Evolutionary conservation across 2,329 filamentous ascomycete species (phyloP).

Genomic region (Mollisiaceae sp.): DNA sequence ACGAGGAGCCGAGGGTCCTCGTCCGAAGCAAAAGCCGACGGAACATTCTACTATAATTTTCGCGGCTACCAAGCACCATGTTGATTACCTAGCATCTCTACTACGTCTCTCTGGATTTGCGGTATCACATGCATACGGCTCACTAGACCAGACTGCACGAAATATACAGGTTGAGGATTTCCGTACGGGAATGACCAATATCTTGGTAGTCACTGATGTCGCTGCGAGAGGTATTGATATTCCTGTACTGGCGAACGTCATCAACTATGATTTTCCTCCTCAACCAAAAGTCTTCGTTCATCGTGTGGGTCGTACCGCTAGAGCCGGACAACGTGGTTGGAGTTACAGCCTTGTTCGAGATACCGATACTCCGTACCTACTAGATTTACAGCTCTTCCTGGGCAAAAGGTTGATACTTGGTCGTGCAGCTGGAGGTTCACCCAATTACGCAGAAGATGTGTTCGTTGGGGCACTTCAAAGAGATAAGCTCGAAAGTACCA

Average conservation of each 20-base stretch:
- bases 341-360: conserved; percentile 91
- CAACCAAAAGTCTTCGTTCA: conserved; percentile 98
- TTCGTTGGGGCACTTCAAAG: conserved; percentile 79
- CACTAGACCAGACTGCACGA: conserved; percentile 90
- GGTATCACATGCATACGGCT: conserved; percentile 93
- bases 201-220: conserved; percentile 95
- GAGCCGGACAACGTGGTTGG: conserved; percentile 93
- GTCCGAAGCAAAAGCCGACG: conserved; percentile 73
- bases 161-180: conserved; percentile 93
- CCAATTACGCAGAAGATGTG: conserved; percentile 82
- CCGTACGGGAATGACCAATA: conserved; percentile 80
- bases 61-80: conserved; percentile 93
- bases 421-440: conserved; percentile 60
- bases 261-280: conserved; percentile 98
- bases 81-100: conserved; percentile 88
- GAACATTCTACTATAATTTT: conserved; percentile 95
- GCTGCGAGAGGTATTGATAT: conserved; percentile 98
- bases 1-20: conserved; percentile 58
- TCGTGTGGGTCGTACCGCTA: conserved; percentile 91
- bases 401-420: conserved; percentile 83
- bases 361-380: conserved; percentile 85
- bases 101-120: conserved; percentile 83
- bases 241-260: conserved; percentile 91
- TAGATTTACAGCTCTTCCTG: conserved; percentile 94
- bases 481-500: conserved; percentile 73